These are phyloP conservation scores for Brasenia schreberi DNA, from an alignment of 164 flowering plant genomes.

Conservation along the genomic window DNA sequence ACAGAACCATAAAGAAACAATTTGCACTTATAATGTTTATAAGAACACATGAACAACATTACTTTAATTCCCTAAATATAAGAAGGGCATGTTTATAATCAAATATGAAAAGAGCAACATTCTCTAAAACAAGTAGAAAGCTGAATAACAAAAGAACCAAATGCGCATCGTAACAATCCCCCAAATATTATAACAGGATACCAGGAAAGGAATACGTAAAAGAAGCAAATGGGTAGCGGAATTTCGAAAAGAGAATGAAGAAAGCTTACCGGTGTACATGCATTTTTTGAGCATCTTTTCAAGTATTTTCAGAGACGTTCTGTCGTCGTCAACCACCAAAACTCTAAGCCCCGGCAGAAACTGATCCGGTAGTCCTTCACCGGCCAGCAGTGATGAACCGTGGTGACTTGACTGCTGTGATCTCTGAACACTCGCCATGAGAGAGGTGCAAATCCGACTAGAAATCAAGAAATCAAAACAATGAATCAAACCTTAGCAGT, in stretches of 20 bases:
- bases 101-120: not conserved
- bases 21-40: too few relatives aligned
- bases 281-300: constrained; percentile 2
- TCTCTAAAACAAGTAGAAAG: not conserved
- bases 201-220: not conserved
- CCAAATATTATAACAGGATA: not conserved
- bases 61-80: not conserved
- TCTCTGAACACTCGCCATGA: too few relatives aligned
- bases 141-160: not conserved
- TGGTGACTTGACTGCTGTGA: too few relatives aligned
- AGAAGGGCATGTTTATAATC: not conserved
- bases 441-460: too few relatives aligned
- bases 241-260: not conserved
- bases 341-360: constrained; percentile 1
- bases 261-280: not conserved
- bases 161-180: not conserved
- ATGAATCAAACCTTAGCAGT: too few relatives aligned
- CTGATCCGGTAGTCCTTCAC: not conserved
- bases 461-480: too few relatives aligned
- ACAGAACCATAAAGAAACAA: too few relatives aligned
- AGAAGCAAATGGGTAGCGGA: not conserved
- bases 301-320: constrained; percentile 1
- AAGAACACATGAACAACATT: not conserved
- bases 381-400: not conserved
- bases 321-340: constrained; percentile 2